Evolutionary conservation across 2,329 filamentous ascomycete genomes (phyloP), one percentile per base, ranked within the genome.

Genomic region (Ceratocystis variospora): DNA sequence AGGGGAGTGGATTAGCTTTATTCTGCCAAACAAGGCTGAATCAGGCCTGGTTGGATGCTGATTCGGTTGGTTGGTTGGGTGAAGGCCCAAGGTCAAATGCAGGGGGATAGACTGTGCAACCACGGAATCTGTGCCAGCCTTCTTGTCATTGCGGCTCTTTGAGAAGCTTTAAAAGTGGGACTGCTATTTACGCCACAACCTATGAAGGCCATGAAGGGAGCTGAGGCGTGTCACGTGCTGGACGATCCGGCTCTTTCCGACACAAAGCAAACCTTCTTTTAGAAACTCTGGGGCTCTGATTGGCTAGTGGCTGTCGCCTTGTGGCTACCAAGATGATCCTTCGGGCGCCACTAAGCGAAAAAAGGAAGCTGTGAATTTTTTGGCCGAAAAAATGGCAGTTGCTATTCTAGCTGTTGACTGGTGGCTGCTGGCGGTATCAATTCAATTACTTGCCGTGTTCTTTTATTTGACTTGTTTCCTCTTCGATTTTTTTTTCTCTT

Each of bases 251-350:
- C 41, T 66, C 33, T 68, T 68, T 62, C 67, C 67, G 67, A 68
- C 37, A n/a, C 25, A 48, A 45, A 33, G 37, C 37, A 19, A 10
- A 7, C 3, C 28, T 17, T 31, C 17, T 15, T 55, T 68, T 66
- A 55, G 63, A 53, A 68, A 68, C 66, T 68, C 55, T 67, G 33
- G 3, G 44, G 25, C 15, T 50, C 5, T 67, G 65, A 68, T 68
- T 68, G 67, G 67, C 28, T 46, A 15, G n/a, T 8, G 7, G 22
- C 4, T 15, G 62, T 22, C 55, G 37, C 50, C 44, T 4, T 64
- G 57, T 61, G 62, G 66, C 66, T 67, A 44, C 31, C 31, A 31
- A 37, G 7, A 5, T 22, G 37, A 59, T 61, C 65, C 55, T 63
- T 62, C 61, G 22, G 63, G 66, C 62, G 66, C 64, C 66, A 64